A percentile compares a stretch with the other conserved stretches of the same genome.
Evolutionary conservation across 2,329 filamentous ascomycete species (phyloP).

Genomic region (Colletotrichum sp.): DNA sequence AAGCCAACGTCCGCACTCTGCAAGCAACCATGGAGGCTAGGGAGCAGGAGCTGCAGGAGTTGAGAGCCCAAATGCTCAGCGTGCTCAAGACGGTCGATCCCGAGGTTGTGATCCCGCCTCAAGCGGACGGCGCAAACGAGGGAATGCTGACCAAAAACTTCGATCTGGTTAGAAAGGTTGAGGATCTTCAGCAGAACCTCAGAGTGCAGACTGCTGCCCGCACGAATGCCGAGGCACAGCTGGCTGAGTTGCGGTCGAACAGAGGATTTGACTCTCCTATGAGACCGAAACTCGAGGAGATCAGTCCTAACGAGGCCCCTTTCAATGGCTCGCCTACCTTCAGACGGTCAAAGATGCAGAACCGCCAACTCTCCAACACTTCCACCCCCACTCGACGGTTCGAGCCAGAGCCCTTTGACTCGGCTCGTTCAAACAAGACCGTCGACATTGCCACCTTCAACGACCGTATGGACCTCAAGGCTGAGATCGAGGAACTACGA

Average conservation of each 20-base stretch:
- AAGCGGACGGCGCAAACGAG: slow-evolving; percentile 63
- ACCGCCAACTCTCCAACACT: slow-evolving; percentile 71
- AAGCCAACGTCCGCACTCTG: slow-evolving; percentile 82
- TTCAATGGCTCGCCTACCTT: slow-evolving; percentile 77
- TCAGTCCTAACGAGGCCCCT: slow-evolving; percentile 81
- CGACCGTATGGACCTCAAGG: slow-evolving; percentile 87
- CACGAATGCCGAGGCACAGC: slow-evolving; percentile 80
- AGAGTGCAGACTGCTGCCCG: slow-evolving; percentile 83
- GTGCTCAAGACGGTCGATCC: slow-evolving; percentile 90
- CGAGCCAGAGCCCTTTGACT: slow-evolving; percentile 71
- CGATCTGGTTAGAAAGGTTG: slow-evolving; percentile 84
- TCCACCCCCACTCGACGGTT: slow-evolving; percentile 80
- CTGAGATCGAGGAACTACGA: slow-evolving; percentile 89
- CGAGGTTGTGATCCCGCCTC: slow-evolving; percentile 67
- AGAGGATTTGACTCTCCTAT: slow-evolving; percentile 71
- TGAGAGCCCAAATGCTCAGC: slow-evolving; percentile 79
- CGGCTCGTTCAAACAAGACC: slow-evolving; percentile 83
- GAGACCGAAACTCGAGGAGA: slow-evolving; percentile 83
- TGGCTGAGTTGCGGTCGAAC: slow-evolving; percentile 77
- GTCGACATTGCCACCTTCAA: slow-evolving; percentile 85
- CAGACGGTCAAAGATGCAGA: slow-evolving; percentile 58
- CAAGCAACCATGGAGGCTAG: slow-evolving; percentile 80
- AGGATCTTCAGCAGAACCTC: slow-evolving; percentile 87
- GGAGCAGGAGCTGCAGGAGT: slow-evolving; percentile 80
- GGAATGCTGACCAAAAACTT: slow-evolving; percentile 73